phyloP scores from a whole-genome alignment of 257 asterid species.

The Solanum phureja region DNA sequence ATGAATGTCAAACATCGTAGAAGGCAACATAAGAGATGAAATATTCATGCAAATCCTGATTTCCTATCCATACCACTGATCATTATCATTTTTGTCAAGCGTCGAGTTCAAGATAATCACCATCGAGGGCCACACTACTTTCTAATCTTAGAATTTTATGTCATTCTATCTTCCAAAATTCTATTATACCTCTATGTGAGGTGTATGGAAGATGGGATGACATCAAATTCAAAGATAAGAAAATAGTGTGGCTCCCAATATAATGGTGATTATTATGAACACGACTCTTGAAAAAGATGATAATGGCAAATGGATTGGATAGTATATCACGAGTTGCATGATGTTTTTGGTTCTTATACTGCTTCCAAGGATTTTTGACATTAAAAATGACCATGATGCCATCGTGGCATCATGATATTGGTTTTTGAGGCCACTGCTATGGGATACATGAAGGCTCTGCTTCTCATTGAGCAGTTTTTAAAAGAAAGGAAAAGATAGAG shows the following conservation, averaged over 20 bases:
- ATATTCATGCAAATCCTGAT: not conserved
- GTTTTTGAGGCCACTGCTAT: constrained; percentile 17
- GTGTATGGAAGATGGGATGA: too few species aligned
- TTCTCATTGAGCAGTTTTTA: constrained; percentile 37
- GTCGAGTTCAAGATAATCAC: too few species aligned
- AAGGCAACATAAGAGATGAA: constrained; percentile 24
- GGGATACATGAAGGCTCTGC: constrained; percentile 33
- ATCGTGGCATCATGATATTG: constrained; percentile 45
- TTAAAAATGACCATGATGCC: constrained; percentile 53
- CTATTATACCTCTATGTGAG: too few species aligned
- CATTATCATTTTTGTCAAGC: not conserved
- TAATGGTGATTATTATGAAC: too few species aligned
- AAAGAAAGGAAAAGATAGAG: constrained; percentile 22
- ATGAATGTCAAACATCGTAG: constrained; percentile 33
- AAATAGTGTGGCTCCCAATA: too few species aligned
- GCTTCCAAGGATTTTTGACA: constrained; percentile 19
- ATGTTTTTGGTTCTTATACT: constrained; percentile 4
- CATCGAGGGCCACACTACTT: too few species aligned
- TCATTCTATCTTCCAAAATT: too few species aligned
- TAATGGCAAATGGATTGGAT: too few species aligned
- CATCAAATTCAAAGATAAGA: too few species aligned
- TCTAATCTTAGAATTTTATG: too few species aligned
- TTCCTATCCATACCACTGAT: constrained; percentile 14
- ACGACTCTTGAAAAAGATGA: too few species aligned
- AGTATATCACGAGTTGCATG: too few species aligned